phyloP scores from a whole-genome alignment of 2,329 filamentous ascomycete species.

The Exophiala sp. region DNA sequence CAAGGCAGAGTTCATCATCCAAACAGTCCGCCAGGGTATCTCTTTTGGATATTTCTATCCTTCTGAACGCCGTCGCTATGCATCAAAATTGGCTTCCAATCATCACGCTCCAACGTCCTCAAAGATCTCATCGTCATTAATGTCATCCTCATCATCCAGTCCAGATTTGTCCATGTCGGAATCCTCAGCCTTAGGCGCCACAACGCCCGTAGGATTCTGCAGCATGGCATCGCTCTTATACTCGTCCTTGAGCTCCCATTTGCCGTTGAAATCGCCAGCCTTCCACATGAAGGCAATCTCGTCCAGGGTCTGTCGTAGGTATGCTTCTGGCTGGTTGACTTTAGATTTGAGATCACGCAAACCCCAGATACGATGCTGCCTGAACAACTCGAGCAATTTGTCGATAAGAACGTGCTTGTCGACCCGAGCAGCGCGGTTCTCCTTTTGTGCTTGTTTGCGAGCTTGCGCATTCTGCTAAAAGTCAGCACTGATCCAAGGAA shows the following conservation, averaged over 20 bases:
- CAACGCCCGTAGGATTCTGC: slow-evolving; percentile 19
- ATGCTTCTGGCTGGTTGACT: slow-evolving; percentile 87
- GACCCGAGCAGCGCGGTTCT: slow-evolving; percentile 86
- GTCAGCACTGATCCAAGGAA: not conserved
- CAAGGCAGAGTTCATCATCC: not conserved
- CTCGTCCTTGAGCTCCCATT: slow-evolving; percentile 35
- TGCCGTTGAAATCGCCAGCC: slow-evolving; percentile 29
- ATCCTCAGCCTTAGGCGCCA: slow-evolving; percentile 26
- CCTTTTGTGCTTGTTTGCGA: slow-evolving; percentile 50
- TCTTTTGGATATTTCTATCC: slow-evolving; percentile 32
- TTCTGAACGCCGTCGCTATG: slow-evolving; percentile 37
- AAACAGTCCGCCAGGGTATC: slow-evolving; percentile 34
- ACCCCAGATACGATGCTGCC: slow-evolving; percentile 86
- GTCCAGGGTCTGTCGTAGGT: slow-evolving; percentile 78
- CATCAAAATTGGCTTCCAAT: not conserved
- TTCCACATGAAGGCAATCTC: slow-evolving; percentile 29
- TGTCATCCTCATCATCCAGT: slow-evolving; percentile 26
- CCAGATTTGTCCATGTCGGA: slow-evolving; percentile 28
- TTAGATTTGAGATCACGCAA: slow-evolving; percentile 77
- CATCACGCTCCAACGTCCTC: slow-evolving; percentile 24
- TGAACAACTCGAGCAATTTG: slow-evolving; percentile 77
- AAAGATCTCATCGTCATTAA: slow-evolving; percentile 25
- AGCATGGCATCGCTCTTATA: slow-evolving; percentile 34
- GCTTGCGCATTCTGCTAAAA: slow-evolving; percentile 27
- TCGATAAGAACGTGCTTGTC: slow-evolving; percentile 84